A percentile compares a stretch with the other conserved stretches of the same genome.
phyloP scores from a whole-genome alignment of 2,329 filamentous ascomycete genomes.

The Zelopaecilomyces penicillatus region DNA sequence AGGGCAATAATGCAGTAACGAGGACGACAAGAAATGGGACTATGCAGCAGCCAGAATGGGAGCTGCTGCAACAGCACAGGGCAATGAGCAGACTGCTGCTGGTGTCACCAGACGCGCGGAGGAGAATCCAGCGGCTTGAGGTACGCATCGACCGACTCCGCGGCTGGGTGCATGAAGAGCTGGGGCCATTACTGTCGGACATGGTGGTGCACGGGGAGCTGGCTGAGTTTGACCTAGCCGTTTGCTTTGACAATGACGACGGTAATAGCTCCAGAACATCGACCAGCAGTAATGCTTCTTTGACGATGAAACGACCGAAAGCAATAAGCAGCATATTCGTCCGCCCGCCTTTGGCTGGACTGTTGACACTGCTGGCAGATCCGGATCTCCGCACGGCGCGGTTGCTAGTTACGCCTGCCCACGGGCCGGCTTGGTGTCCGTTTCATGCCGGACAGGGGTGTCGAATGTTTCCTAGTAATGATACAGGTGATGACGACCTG shows the following conservation, averaged over 20 bases:
- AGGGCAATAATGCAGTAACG: conserved; percentile 1
- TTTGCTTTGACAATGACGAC: conserved; percentile 2
- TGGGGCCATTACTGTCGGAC: conserved; percentile 22
- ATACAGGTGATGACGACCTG: neutral
- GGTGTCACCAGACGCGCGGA: conserved; percentile 15
- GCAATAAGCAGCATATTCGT: conserved; percentile 14
- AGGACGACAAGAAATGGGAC: too few species aligned
- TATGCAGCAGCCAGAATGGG: neutral
- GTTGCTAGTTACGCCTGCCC: conserved; percentile 28
- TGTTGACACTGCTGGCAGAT: conserved; percentile 35
- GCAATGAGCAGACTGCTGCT: conserved; percentile 11
- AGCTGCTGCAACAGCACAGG: conserved; percentile 1
- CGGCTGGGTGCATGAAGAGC: conserved; percentile 21
- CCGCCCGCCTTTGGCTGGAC: conserved; percentile 22
- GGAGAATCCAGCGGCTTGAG: conserved; percentile 19
- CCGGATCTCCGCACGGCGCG: conserved; percentile 34
- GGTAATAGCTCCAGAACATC: neutral
- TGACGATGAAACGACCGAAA: neutral
- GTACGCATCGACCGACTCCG: conserved; percentile 22
- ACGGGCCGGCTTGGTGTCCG: conserved; percentile 32
- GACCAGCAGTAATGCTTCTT: conserved; percentile 1
- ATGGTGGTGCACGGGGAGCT: conserved; percentile 24
- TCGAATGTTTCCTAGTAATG: neutral
- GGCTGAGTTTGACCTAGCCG: conserved; percentile 14
- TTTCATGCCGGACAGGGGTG: conserved; percentile 25